Conservation (phyloP, 139 green algal genomes). For the Picochlorum sp. region DNA sequence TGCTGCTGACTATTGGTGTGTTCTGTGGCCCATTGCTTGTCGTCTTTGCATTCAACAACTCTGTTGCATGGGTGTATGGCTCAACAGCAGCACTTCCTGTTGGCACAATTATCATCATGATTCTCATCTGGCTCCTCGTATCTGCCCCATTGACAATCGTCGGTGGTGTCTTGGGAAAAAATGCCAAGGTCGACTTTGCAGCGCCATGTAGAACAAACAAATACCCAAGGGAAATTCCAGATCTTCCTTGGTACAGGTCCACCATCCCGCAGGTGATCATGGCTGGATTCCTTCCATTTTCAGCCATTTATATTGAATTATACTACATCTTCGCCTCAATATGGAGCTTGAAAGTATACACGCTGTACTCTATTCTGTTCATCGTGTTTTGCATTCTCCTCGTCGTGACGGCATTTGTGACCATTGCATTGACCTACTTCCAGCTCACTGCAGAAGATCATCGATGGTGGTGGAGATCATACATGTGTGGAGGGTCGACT, state of each 20-base stretch:
- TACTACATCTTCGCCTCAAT: slow-evolving; percentile 96
- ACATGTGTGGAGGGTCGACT: slow-evolving; percentile 93
- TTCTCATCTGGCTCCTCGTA: slow-evolving; percentile 74
- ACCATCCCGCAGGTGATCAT: slow-evolving; percentile 83
- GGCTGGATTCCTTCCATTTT: slow-evolving; percentile 92
- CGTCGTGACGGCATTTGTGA: slow-evolving; percentile 92
- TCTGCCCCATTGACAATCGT: slow-evolving; percentile 89
- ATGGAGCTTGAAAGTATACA: slow-evolving; percentile 97
- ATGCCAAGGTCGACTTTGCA: slow-evolving; percentile 52
- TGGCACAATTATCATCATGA: slow-evolving; percentile 78
- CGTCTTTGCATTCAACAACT: slow-evolving; percentile 70
- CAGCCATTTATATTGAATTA: slow-evolving; percentile 97
- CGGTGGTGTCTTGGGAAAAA: slow-evolving; percentile 49
- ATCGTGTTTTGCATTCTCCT: slow-evolving; percentile 91
- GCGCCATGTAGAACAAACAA: slow-evolving; percentile 82
- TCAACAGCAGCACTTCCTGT: slow-evolving; percentile 75
- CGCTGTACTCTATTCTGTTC: slow-evolving; percentile 89
- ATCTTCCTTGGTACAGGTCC: slow-evolving; percentile 81
- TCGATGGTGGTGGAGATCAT: slow-evolving; percentile 89
- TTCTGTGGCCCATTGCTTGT: slow-evolving; percentile 75
- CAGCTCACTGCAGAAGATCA: slow-evolving; percentile 91
- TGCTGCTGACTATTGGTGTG: slow-evolving; percentile 59
- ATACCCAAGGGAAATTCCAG: slow-evolving; percentile 51
- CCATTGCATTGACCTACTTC: slow-evolving; percentile 93
- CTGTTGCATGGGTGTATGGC: slow-evolving; percentile 58